Percentiles rank a stretch among this genome's conserved stretches.
phyloP scores from a whole-genome alignment of 352 stramenopile species.

The Pythium sp. region DNA sequence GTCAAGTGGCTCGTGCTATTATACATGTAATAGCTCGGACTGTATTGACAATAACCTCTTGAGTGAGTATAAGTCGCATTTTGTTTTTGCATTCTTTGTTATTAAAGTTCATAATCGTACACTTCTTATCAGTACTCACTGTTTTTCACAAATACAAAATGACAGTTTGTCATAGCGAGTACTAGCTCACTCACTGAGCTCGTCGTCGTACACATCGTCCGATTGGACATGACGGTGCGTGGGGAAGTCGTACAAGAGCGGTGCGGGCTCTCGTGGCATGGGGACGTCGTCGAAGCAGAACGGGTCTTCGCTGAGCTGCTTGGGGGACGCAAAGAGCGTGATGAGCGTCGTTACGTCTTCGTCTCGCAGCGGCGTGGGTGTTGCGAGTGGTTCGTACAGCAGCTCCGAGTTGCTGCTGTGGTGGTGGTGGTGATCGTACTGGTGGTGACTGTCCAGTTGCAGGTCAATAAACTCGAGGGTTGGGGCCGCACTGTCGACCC shows the following conservation, averaged over 20 bases:
- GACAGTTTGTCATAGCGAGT: neutral
- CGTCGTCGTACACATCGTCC: neutral
- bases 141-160: neutral
- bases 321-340: slow-evolving; percentile 23
- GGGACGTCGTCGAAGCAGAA: slow-evolving; percentile 9
- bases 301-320: slow-evolving; percentile 3
- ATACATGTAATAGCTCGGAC: no score
- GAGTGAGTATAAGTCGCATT: neutral
- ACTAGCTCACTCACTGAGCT: neutral
- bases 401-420: slow-evolving; percentile 2
- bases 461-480: neutral
- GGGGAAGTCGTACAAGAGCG: slow-evolving; percentile 2
- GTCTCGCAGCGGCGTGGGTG: slow-evolving; percentile 34
- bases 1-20: neutral
- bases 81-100: neutral
- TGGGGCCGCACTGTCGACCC: neutral
- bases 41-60: no score
- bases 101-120: neutral
- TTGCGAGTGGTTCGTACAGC: slow-evolving; percentile 35
- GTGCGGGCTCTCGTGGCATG: slow-evolving; percentile 12
- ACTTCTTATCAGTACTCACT: neutral
- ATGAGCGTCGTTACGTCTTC: slow-evolving; percentile 45
- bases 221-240: neutral
- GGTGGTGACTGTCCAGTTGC: neutral
- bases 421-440: neutral